phyloP scores from a whole-genome alignment of 306 rosid genomes.

The Begonia peltatifolia region DNA sequence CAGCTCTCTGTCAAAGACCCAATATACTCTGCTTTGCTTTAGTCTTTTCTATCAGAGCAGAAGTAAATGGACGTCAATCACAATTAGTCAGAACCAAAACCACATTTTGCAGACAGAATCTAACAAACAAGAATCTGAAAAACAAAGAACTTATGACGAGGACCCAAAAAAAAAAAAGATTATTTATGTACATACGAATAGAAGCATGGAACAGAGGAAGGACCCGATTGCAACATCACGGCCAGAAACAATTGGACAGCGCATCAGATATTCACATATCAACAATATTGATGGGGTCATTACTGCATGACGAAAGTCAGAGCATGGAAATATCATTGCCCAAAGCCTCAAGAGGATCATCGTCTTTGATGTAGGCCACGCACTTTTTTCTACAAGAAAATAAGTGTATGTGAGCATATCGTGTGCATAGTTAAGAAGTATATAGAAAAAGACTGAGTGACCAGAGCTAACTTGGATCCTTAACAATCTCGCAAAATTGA shows the following conservation, averaged over 20 bases:
- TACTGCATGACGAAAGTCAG: slow-evolving; percentile 86
- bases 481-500: slow-evolving; percentile 49
- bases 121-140: too few species aligned
- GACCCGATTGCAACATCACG: slow-evolving; percentile 72
- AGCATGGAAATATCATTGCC: slow-evolving; percentile 81
- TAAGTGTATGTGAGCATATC: not conserved
- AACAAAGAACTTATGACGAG: too few species aligned
- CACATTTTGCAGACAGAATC: too few species aligned
- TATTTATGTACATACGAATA: slow-evolving; percentile 43
- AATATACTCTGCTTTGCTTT: too few species aligned
- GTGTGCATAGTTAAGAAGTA: not conserved
- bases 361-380: slow-evolving; percentile 84
- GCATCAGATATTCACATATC: slow-evolving; percentile 84
- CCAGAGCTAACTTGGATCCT: slow-evolving; percentile 45
- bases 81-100: too few species aligned
- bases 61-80: too few species aligned
- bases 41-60: too few species aligned
- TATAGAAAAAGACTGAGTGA: not conserved
- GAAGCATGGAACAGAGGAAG: slow-evolving; percentile 80
- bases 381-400: slow-evolving; percentile 49
- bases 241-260: slow-evolving; percentile 58
- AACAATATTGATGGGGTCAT: slow-evolving; percentile 64
- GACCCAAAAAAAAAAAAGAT: slow-evolving; percentile 2
- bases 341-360: slow-evolving; percentile 79
- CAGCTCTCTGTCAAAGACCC: too few species aligned